Evolutionary conservation across 306 rosid species (phyloP).

Genomic region (Ochetophila trinervis): DNA sequence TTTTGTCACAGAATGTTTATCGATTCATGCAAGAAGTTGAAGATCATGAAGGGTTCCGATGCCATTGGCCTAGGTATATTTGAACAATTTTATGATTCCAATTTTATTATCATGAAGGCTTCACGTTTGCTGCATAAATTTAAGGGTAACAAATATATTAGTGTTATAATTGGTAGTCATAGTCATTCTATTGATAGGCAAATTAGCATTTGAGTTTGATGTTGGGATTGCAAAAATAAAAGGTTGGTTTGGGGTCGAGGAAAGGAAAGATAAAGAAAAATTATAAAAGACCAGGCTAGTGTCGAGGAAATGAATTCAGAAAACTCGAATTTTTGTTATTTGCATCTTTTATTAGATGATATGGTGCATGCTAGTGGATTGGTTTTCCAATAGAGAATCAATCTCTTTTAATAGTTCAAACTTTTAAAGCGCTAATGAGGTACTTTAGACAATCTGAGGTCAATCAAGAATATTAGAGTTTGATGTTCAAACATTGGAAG

Average conservation of each 20-base stretch:
- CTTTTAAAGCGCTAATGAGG: background rate
- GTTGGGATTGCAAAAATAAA: too few relatives aligned
- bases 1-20: conserved; percentile 73
- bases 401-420: background rate
- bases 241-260: too few relatives aligned
- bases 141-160: background rate
- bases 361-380: background rate
- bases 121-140: background rate
- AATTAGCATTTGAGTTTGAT: too few relatives aligned
- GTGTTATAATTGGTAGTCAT: too few relatives aligned
- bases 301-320: background rate
- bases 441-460: background rate
- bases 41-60: conserved; percentile 96
- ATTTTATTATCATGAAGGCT: background rate
- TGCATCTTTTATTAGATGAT: background rate
- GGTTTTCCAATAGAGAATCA: background rate
- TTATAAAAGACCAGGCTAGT: too few relatives aligned
- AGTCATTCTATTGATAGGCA: too few relatives aligned
- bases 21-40: conserved; percentile 86
- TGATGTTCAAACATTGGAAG: background rate
- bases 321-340: background rate
- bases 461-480: background rate
- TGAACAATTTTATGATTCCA: conserved; percentile 10
- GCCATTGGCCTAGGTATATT: conserved; percentile 94
- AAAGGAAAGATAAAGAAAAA: too few relatives aligned